Base-by-base conservation (phyloP, 139 green algal species). In the Trebouxia sp. region DNA sequence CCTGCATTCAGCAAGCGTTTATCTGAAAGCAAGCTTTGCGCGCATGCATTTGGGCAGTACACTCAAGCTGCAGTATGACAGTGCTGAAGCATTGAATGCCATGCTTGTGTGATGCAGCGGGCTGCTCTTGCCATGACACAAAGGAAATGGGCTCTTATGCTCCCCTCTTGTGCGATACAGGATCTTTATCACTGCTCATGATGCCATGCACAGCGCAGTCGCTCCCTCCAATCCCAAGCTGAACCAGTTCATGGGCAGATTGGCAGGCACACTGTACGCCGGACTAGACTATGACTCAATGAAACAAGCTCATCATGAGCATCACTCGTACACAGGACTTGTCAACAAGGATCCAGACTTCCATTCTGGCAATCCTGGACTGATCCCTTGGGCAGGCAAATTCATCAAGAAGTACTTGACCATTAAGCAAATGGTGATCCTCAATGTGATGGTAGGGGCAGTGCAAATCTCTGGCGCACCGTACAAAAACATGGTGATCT, bases 401-500 rank as follows among this genome's bases (percentile, higher is more conserved):
- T 72, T 72, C 62, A 72, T 72, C 62, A 72, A 72, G 32, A 24
- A 26, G 35, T 72, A 72, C 11, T 15, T 72, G 62, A 43, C 62
- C 32, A 72, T 72, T 14, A 72, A 72, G 20, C 62, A 72, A 22
- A 72, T 72, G 62, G 62, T 72, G 0, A 72, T 72, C 35, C 20
- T 72, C 14, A 72, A 72, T 3, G 5, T 72, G 62, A 72, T 72
- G 62, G 62, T 72, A 1, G 62, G 62, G 12, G 62, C 62, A 45
- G 62, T 72, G 9, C 62, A 72, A 14, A 72, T 72, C 20, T 72
- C 62, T 72, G 62, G 62, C 11, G 62, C 62, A 10, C 62, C 62
- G 9, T 72, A 72, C 32, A 72, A 72, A 35, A 72, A 72, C 62
- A 72, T 72, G 62, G 62, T 72, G 8, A 43, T 72, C 62, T 72